Base-by-base conservation (phyloP, 192 early-diverging fungal species). In the Phycomyces nitens region DNA sequence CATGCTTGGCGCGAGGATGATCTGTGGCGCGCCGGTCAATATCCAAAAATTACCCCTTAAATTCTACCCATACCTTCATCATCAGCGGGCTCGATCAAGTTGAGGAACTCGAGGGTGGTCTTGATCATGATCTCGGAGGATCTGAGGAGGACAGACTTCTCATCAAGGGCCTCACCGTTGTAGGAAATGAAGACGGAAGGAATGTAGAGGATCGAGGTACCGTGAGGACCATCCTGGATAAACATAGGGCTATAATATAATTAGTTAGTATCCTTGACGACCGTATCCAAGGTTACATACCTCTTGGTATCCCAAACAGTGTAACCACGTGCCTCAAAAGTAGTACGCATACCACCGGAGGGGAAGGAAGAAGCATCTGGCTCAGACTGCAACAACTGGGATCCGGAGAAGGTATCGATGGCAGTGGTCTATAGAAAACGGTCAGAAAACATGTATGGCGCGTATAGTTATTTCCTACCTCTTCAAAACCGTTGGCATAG, bases 301-400 rank as follows among this genome's bases (percentile, higher is more conserved):
- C 72, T 76, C 60, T 76, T 91, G 42, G 95, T 94, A 81, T 99
- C 97, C 97, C 97, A 99, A 72, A 99, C 92, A 68, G 95, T 99
- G 86, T 99, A 99, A 58, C 97, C 97, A 77, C 95, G 93, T 64
- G 95, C 97, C 82, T 99, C 97, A 76, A 99, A 99, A 59, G 97
- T 99, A 53, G 91, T 82, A 71, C 95, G 87, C 88, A 97, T 94
- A 73, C 97, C 95, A 69, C 95, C 95, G 68, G 93, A 95, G 65
- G 97, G 97, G 86, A 99, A 99, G 50, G 94, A 97, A 40, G 97
- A 99, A 9, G 97, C 97, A 81, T 99, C 97, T 57, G 97, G 97
- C 84, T 99, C 97, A 39, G 95, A 91, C 82, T 99, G 97, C 68
- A 99, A 82, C 65, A 99, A 87, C 81, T 97, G 92, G 62, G 91